These are phyloP conservation scores for Recurvomyces mirabilis DNA, from an alignment of 495 filamentous ascomycete genomes.

Conservation along the genomic window DNA sequence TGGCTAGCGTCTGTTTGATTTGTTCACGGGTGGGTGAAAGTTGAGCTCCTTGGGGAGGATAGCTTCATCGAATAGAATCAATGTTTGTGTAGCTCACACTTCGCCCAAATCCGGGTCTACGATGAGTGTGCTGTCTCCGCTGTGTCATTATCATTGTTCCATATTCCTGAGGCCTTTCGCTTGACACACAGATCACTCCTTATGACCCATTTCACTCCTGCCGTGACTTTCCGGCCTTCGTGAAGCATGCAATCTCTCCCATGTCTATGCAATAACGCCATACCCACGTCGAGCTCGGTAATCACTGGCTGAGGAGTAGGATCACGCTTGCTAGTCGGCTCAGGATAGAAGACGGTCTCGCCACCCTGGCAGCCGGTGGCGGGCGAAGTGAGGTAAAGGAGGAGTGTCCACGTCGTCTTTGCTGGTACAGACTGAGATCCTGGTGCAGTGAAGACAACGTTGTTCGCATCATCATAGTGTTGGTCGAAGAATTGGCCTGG, in stretches of 20 bases:
- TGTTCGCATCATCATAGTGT: conserved; percentile 79
- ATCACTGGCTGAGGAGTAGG: conserved; percentile 43
- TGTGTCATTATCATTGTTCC: too few relatives aligned
- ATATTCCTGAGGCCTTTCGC: too few relatives aligned
- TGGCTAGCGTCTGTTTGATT: too few relatives aligned
- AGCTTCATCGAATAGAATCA: too few relatives aligned
- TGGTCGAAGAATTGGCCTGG: conserved; percentile 81
- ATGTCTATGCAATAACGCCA: conserved; percentile 79
- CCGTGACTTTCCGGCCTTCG: conserved; percentile 66
- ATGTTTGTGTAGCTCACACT: too few relatives aligned
- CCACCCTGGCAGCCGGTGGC: conserved; percentile 62
- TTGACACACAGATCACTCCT: conserved; percentile 75
- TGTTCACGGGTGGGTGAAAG: too few relatives aligned
- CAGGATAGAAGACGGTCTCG: conserved; percentile 85
- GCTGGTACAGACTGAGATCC: conserved; percentile 35
- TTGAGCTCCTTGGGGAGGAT: too few relatives aligned
- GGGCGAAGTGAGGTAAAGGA: conserved; percentile 71
- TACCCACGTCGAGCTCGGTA: conserved; percentile 64
- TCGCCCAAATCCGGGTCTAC: too few relatives aligned
- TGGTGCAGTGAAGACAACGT: conserved; percentile 42
- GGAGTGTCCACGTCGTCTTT: conserved; percentile 83
- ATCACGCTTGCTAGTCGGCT: conserved; percentile 39
- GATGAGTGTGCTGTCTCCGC: too few relatives aligned
- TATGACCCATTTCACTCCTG: conserved; percentile 89
- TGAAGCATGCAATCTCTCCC: conserved; percentile 83